Evolutionary conservation across 208 protist genomes (phyloP), one percentile per base, ranked within the genome.

Genomic region (Plasmodiophora brassicae): DNA sequence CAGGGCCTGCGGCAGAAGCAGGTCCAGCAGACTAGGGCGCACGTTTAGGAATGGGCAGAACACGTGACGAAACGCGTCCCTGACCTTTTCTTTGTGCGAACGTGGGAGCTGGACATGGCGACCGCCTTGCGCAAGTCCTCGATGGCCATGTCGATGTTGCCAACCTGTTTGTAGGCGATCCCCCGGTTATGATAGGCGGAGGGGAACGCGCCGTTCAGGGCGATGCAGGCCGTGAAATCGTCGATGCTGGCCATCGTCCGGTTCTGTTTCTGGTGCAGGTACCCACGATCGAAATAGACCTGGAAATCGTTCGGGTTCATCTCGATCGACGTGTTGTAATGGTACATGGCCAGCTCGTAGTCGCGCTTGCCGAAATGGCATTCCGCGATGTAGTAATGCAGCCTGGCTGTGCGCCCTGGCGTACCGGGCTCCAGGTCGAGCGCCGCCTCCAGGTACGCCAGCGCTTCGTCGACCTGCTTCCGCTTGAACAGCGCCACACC

Each of bases 231-330:
- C 32, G 32, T 78, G 65, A 78, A 78, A 78, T 78, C 65, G 65
- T 78, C 65, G n/a, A 78, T 78, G 41, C 65, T 78, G 5, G 65
- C 65, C 20, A 44, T n/a, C 14, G 65, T 78, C 5, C 32, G 5
- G 20, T 38, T n/a, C 14, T 44, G n/a, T 38, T 78, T 78, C n/a
- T 78, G 65, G 14, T 38, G 65, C 20, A 78, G 65, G 41, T 78
- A 78, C 32, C 65, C 65, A 78, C 65, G 65, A 78, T 78, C 65
- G n/a, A 78, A 78, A 78, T 78, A 78, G 65, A 32, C n/a, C 14
- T 78, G 65, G 41, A 78, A 78, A 32, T 78, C 65, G n/a, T 78
- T 38, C 5, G 65, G 14, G n/a, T 78, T 38, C 32, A 78, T n/a
- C 32, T 78, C 65, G 5, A 78, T 78, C 65, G 65, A 78, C 20